phyloP scores from a whole-genome alignment of 2,329 filamentous ascomycete species.

The Juglanconis sp. region DNA sequence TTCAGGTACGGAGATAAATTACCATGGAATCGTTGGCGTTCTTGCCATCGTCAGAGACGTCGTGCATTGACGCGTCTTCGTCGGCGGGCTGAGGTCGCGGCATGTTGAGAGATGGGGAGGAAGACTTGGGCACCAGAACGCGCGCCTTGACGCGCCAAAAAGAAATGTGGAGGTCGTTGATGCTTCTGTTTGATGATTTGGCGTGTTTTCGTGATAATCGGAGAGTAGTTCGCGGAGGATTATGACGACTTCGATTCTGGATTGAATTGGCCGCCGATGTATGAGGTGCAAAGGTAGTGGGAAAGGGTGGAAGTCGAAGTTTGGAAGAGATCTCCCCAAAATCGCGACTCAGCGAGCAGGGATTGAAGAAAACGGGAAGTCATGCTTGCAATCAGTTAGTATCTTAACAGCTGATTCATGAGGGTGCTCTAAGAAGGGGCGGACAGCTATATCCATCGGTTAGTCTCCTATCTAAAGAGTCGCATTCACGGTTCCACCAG shows the following conservation, averaged over 20 bases:
- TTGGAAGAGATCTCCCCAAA: background rate
- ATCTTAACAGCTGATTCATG: background rate
- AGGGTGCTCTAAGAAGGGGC: too few relatives aligned
- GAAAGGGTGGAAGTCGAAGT: background rate
- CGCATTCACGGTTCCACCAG: background rate
- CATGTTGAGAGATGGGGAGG: conserved; percentile 39
- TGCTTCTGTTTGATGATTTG: conserved; percentile 3
- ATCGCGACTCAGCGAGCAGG: background rate
- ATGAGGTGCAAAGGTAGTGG: background rate
- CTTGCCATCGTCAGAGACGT: conserved; percentile 48
- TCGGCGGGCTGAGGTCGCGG: conserved; percentile 53
- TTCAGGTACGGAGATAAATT: conserved; percentile 20
- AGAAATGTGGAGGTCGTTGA: background rate
- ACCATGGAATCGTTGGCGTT: conserved; percentile 48
- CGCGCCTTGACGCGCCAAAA: conserved; percentile 40
- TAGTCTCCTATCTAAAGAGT: background rate
- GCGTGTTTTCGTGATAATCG: background rate
- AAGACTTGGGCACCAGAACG: conserved; percentile 8
- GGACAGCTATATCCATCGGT: background rate
- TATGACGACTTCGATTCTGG: conserved; percentile 1
- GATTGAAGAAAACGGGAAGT: background rate
- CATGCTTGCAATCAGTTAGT: background rate
- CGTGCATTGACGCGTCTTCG: conserved; percentile 61
- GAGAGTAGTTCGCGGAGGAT: background rate
- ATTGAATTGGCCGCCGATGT: conserved; percentile 4